These are phyloP conservation scores for Boletus speciosus DNA, from an alignment of 768 basidiomycete genomes.

Conservation along the genomic window DNA sequence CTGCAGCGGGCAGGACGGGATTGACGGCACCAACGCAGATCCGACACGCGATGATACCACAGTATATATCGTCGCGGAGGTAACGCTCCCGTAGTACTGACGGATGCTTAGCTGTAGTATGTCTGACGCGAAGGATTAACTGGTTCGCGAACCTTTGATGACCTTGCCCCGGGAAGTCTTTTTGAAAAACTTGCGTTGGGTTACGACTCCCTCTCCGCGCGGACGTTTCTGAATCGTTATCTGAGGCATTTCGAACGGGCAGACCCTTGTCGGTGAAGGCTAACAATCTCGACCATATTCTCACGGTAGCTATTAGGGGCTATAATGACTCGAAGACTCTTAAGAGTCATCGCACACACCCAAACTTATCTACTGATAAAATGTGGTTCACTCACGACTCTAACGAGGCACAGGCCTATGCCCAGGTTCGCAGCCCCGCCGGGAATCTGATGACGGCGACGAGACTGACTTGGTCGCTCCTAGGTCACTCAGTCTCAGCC, in stretches of 20 bases:
- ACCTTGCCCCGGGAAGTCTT: slow-evolving; percentile 94
- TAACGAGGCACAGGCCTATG: slow-evolving; percentile 22
- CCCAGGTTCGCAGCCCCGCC: slow-evolving; percentile 1
- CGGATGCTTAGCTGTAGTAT: neutral
- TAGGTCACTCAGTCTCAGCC: slow-evolving; percentile 10
- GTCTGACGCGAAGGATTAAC: neutral
- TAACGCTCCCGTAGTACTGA: slow-evolving; percentile 91
- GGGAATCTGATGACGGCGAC: neutral
- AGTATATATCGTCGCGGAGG: slow-evolving; percentile 85
- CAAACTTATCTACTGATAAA: neutral
- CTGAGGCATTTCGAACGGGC: slow-evolving; percentile 38
- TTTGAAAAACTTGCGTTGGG: slow-evolving; percentile 92
- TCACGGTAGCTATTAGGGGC: slow-evolving; percentile 7
- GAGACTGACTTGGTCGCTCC: neutral
- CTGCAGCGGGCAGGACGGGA: slow-evolving; percentile 54
- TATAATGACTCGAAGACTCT: neutral
- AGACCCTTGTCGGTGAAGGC: no score
- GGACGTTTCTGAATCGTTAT: slow-evolving; percentile 76
- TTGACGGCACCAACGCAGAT: slow-evolving; percentile 47
- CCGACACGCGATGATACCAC: slow-evolving; percentile 72
- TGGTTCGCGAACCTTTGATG: slow-evolving; percentile 65
- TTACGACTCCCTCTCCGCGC: slow-evolving; percentile 64
- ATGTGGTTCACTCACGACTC: slow-evolving; percentile 28
- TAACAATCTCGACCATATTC: neutral
- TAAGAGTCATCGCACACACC: neutral